These are phyloP conservation scores for Ulmus americana DNA, from an alignment of 331 rosid genomes.

Conservation along the genomic window DNA sequence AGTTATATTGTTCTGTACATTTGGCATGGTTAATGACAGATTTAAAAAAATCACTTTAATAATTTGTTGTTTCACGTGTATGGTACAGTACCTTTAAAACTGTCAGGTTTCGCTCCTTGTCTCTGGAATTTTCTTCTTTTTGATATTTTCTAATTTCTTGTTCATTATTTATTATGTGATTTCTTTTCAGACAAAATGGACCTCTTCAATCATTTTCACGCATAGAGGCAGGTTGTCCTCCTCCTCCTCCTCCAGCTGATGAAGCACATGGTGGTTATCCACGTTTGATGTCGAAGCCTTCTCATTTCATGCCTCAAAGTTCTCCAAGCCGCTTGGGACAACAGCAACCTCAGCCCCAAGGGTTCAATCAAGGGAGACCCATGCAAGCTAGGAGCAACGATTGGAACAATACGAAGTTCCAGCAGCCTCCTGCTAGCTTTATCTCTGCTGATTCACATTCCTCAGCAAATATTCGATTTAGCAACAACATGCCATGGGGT, in stretches of 20 bases:
- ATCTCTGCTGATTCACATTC: conserved; percentile 64
- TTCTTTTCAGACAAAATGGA: conserved; percentile 53
- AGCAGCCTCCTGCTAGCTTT: conserved; percentile 57
- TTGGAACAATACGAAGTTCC: conserved; percentile 74
- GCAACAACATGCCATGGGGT: conserved; percentile 77
- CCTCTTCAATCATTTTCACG: conserved; percentile 57
- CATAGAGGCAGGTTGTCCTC: conserved; percentile 50
- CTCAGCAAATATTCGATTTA: conserved; percentile 63
- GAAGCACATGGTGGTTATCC: conserved; percentile 50
- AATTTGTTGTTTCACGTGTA: no score
- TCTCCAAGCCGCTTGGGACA: conserved; percentile 92
- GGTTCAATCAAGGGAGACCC: conserved; percentile 68
- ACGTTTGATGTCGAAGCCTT: conserved; percentile 54
- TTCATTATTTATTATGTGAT: conserved; percentile 12
- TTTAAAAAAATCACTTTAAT: no score
- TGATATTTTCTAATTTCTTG: neutral
- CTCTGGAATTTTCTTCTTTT: neutral
- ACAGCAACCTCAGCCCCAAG: conserved; percentile 75
- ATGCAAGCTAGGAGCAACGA: conserved; percentile 42
- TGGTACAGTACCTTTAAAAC: neutral
- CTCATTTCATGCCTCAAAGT: conserved; percentile 71
- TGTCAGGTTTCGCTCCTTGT: neutral
- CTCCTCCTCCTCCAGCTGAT: conserved; percentile 40
- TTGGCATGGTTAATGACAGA: no score
- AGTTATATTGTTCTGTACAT: no score